Base-by-base conservation (phyloP, 1,139 yeast genomes). In the Tardiomyces digboiensis region DNA sequence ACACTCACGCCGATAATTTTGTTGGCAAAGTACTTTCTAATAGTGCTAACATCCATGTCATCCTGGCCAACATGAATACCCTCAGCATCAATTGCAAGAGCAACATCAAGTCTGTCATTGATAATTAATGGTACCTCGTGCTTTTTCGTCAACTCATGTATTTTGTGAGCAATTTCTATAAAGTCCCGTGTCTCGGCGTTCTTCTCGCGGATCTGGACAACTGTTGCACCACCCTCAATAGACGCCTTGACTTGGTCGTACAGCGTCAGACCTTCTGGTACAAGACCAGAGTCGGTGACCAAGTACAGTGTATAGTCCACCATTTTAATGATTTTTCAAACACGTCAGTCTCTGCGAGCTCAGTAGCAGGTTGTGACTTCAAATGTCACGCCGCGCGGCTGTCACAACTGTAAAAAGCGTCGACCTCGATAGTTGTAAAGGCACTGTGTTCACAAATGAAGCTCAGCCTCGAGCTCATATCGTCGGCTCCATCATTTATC, bases 11-110 rank as follows among this genome's bases (percentile, higher is more conserved):
- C 97, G 39, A 89, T 61, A 47, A 89, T 81, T 65, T 82, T 86
- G 47, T 76, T 70, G 1, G 80, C 75, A 20, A 89, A 62, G 38
- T 85, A 56, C 52, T 68, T 59, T 38, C 97, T 64, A 0, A 78
- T 93, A 21, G 71, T 52, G 1, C 62, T 61, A 2, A 82, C 82
- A 39, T 66, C 68, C 86, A 89, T 84, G 58, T 89, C 97, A 46
- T 82, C 91, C 61, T 88, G 97, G 1, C 97, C 97, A 19, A 89
- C 87, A 65, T 89, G 97, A 14, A 89, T 82, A 29, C 95, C 95
- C 48, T 88, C 96, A 0, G 95, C 95, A 54, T 76, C 93, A 44
- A 86, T 71, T 0, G 97, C 97, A 43, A 88, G 66, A 0, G 96
- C 97, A 6, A 89, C 87, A 58, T 89, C 97, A 7, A 87, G 75